Conservation (phyloP, 495 filamentous ascomycete species). For the Haplographium delicatum region DNA sequence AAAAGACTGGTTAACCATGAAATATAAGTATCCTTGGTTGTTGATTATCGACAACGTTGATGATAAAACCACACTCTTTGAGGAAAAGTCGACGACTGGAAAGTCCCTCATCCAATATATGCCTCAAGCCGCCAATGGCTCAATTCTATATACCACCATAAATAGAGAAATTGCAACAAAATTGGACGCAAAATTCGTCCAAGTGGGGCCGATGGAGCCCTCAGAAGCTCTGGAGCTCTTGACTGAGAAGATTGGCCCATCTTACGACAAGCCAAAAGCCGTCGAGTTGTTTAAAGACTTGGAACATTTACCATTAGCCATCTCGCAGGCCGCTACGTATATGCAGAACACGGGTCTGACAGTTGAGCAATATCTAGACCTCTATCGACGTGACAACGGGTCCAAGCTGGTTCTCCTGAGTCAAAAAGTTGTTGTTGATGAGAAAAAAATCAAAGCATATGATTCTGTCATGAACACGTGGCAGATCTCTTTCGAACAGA, state of each 20-base stretch:
- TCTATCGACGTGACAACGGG: slow-evolving; percentile 2
- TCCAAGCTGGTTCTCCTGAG: slow-evolving; percentile 7
- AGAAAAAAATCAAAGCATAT: no score
- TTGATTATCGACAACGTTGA: slow-evolving; percentile 50
- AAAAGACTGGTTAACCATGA: slow-evolving; percentile 33
- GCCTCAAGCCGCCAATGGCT: slow-evolving; percentile 25
- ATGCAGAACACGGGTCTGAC: slow-evolving; percentile 26
- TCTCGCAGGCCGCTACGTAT: slow-evolving; percentile 31
- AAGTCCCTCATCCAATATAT: no score
- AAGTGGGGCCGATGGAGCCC: no score
- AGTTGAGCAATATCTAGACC: slow-evolving; percentile 20
- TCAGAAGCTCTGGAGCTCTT: no score
- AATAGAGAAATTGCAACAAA: slow-evolving; percentile 25
- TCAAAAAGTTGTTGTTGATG: slow-evolving; percentile 8
- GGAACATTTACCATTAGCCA: slow-evolving; percentile 33
- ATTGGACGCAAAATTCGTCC: no score
- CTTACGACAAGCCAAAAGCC: no score
- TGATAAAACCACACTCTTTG: slow-evolving; percentile 27
- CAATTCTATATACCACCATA: slow-evolving; percentile 31
- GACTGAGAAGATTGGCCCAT: no score
- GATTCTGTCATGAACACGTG: slow-evolving; percentile 40
- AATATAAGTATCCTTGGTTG: slow-evolving; percentile 35
- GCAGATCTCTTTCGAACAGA: slow-evolving; percentile 43
- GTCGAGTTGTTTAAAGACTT: slow-evolving; percentile 23
- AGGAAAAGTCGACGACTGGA: slow-evolving; percentile 31